phyloP scores from a whole-genome alignment of 2,329 filamentous ascomycete species.

The Blastomyces silverae region DNA sequence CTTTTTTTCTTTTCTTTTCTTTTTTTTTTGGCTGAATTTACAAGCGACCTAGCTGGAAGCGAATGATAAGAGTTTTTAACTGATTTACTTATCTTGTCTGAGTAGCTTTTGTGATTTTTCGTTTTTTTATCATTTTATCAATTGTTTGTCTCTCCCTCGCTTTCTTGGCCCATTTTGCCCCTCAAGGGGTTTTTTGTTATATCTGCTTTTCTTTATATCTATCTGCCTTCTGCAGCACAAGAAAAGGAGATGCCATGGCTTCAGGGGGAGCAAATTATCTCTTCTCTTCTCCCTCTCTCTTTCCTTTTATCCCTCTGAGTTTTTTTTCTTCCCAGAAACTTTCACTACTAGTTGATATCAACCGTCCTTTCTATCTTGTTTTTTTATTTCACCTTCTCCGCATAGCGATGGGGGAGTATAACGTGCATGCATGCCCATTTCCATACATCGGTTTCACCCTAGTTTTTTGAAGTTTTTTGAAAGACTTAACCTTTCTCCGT shows the following conservation, averaged over 20 bases:
- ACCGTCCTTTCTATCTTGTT: not conserved
- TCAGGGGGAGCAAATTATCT: too few species aligned
- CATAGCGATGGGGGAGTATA: conserved; percentile 1
- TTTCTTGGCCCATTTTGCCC: not conserved
- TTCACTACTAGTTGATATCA: too few species aligned
- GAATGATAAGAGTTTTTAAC: too few species aligned
- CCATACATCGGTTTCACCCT: not conserved
- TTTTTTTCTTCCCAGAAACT: too few species aligned
- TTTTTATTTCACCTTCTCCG: not conserved
- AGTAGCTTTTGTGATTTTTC: not conserved
- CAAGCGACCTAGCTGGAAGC: not conserved
- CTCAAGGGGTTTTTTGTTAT: too few species aligned
- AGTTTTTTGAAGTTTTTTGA: too few species aligned
- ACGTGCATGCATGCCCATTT: not conserved
- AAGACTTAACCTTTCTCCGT: not conserved
- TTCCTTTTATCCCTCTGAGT: not conserved
- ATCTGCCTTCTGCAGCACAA: too few species aligned
- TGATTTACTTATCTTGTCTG: not conserved
- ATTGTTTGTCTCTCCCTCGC: not conserved
- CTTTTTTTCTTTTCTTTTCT: too few species aligned
- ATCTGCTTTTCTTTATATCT: too few species aligned
- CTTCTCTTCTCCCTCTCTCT: not conserved
- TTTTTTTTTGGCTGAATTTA: not conserved
- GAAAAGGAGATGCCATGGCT: too few species aligned
- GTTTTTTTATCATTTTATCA: not conserved